Conservation (phyloP, 225 moss, liverwort and hornwort species). For the Ulota crispa region DNA sequence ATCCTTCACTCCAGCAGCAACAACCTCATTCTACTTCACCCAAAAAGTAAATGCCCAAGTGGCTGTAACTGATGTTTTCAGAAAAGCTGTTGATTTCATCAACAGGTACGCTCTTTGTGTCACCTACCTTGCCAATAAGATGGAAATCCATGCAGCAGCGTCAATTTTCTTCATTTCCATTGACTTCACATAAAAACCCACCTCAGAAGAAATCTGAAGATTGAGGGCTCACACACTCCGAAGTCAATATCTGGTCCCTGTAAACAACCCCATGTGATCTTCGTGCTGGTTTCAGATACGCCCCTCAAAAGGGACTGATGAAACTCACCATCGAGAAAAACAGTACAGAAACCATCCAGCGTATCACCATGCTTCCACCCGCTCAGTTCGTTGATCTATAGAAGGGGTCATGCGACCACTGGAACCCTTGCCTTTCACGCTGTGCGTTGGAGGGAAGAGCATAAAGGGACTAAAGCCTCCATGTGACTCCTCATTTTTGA, state of each 20-base stretch:
- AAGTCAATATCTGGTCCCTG: conserved; percentile 10
- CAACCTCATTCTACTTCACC: conserved; percentile 8
- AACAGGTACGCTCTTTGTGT: neutral
- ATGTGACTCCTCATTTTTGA: conserved; percentile 43
- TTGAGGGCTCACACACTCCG: conserved; percentile 7
- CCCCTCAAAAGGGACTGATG: conserved; percentile 15
- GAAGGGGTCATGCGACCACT: conserved; percentile 79
- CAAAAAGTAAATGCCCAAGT: conserved; percentile 16
- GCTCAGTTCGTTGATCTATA: conserved; percentile 84
- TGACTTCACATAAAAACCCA: conserved; percentile 18
- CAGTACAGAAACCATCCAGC: neutral
- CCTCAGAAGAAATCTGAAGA: conserved; percentile 14
- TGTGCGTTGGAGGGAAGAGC: conserved; percentile 77
- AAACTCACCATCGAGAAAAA: conserved; percentile 19
- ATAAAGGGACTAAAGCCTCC: conserved; percentile 79
- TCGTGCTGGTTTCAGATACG: conserved; percentile 19
- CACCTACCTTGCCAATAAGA: conserved; percentile 22
- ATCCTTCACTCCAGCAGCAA: conserved; percentile 28
- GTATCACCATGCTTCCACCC: conserved; percentile 92
- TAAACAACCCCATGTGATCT: conserved; percentile 23
- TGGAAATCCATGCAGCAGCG: conserved; percentile 5
- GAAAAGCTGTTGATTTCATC: conserved; percentile 18
- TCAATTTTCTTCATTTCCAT: conserved; percentile 19
- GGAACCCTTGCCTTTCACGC: conserved; percentile 69
- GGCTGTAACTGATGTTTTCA: conserved; percentile 13